Base-by-base conservation (phyloP, 2,329 filamentous ascomycete genomes). In the Colletotrichum agaves region DNA sequence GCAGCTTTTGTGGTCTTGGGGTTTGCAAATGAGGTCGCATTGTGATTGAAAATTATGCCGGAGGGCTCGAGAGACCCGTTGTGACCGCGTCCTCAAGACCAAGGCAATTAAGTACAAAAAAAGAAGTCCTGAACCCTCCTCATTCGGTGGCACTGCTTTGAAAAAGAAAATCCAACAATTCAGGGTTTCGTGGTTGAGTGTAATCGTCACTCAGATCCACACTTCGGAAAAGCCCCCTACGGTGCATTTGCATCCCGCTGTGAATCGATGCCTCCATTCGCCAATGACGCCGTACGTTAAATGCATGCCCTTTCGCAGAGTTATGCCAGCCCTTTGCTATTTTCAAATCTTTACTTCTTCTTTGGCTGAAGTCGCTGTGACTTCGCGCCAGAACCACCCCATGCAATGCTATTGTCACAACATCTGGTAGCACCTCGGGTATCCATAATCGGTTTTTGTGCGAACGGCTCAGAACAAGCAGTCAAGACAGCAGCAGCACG, bases 401-500 rank as follows among this genome's bases (percentile, higher is more conserved):
- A 4, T 37, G 11, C 35, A 37, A 37, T 15, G 35, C 35, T 13
- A 4, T 37, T 11, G n/a, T 58, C 35, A 19, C 35, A 41, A 7
- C 41, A 47, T n/a, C 15, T 44, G 27, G 8, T 31, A 4, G 5
- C 3, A 3, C 10, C 55, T 44, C 27, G 64, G 65, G 66, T 69
- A 69, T 67, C 55, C 21, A 37, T 41, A 27, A 27, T 58, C 43
- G 19, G 23, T 56, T 35, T 19, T 31, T 31, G 10, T 43, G 52
- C 23, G 21, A 39, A 63, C 75, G 46, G 35, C 63, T 76, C 83
- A 88, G 73, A 87, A 87, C n/a, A 88, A 74, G 49, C 80, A 78
- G 71, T 88, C 86, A 73, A 88, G 74, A 73, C 86, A 88, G 77
- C 86, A 88, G 74, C 86, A 88, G 75, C 85, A 88, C 1, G 86